Base-by-base conservation (phyloP, 805 yeast species). In the Pichia rugopelliculosa region DNA sequence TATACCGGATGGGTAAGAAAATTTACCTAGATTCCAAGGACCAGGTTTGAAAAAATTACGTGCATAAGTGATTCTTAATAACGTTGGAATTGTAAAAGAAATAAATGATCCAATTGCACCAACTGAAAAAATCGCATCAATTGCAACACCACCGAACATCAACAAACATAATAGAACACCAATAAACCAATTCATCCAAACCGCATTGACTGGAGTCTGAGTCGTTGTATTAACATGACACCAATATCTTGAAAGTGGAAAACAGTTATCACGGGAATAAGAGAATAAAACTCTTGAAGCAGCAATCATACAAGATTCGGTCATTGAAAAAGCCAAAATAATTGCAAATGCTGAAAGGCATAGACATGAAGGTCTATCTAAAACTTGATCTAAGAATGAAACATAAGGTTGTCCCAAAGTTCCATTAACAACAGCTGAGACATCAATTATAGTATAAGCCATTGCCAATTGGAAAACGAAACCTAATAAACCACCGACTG, bases 81-180 rank as follows among this genome's bases (percentile, higher is more conserved):
- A 56, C 18, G 81, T 77, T 12, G 88, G 88, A 55, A 78, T 67
- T n/a, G 77, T 72, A 64, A 82, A 82, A 3, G 87, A 81, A 49
- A 82, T 72, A 56, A 80, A 80, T 0, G 84, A 77, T 13, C 84
- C 76, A 57, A 82, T 80, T 40, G 86, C 87, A 44, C 87, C 86
- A 42, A 82, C 84, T 2, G 86, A 79, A 66, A 82, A 82, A 51
- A 81, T 80, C 39, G 88, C 88, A 26, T 75, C 80, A 54, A 82
- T 78, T 42, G 87, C 84, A 20, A 74, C 71, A 49, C 77, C 80
- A 36, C 84, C 84, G 30, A 82, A 82, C 62, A 82, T 79, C 60
- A 81, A 73, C 50, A 79, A 70, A 47, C 77, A 69, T 21, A 79
- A 66, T 22, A 79, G 69, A 57, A 77, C 76, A 30, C 84, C 84